phyloP scores from a whole-genome alignment of 2,329 filamentous ascomycete genomes.

The Diplodia sapinea region DNA sequence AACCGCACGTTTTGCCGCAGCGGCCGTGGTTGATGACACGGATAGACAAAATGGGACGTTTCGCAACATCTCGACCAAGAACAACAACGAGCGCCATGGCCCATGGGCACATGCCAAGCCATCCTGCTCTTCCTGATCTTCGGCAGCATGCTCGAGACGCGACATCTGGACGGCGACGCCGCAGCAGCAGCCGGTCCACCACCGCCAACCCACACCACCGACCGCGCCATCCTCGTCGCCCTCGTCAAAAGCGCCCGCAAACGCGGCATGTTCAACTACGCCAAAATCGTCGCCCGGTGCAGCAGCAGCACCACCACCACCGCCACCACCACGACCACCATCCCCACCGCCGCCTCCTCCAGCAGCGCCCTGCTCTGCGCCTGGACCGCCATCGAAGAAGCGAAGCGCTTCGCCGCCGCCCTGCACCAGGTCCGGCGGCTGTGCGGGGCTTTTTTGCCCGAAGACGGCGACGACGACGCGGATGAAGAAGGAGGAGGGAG shows the following conservation, averaged over 20 bases:
- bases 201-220: neutral
- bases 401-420: neutral
- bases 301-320: too few species aligned
- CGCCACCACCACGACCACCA: too few species aligned
- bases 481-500: neutral
- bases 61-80: neutral
- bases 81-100: neutral
- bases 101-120: neutral
- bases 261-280: conserved; percentile 3
- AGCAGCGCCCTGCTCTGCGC: neutral
- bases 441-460: too few species aligned
- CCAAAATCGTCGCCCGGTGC: neutral
- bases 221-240: neutral
- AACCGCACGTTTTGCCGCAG: too few species aligned
- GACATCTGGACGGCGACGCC: neutral
- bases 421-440: neutral
- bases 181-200: too few species aligned
- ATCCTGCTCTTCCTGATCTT: neutral
- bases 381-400: neutral
- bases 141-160: neutral
- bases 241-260: conserved; percentile 3
- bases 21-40: too few species aligned
- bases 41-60: neutral
- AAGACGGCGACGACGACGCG: too few species aligned
- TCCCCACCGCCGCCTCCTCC: too few species aligned